A percentile compares a stretch with the other conserved stretches of the same genome.
Conservation (phyloP, 73 alveolate genomes). For the Tetrahymena borealis region DNA sequence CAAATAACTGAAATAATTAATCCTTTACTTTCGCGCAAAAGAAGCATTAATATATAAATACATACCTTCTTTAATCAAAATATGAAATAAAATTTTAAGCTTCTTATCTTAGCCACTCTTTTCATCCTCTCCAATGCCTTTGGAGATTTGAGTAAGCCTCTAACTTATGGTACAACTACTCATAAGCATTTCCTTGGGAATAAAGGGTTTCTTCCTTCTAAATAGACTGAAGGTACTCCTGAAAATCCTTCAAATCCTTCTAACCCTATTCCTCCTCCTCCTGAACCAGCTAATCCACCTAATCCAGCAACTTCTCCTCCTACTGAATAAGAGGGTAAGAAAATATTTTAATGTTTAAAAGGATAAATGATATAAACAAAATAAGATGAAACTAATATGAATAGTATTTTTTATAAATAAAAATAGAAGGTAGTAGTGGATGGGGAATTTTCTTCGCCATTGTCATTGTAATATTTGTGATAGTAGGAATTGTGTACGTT, state of each 20-base stretch:
- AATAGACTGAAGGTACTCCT: background rate
- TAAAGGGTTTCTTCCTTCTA: background rate
- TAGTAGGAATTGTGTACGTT: background rate
- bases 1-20: background rate
- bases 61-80: too few relatives aligned
- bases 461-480: background rate
- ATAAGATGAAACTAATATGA: too few relatives aligned
- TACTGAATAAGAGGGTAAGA: background rate
- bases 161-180: background rate
- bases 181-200: background rate
- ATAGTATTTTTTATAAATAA: too few relatives aligned
- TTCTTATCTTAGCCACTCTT: background rate
- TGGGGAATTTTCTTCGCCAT: background rate
- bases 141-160: background rate
- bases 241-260: background rate
- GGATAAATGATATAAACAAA: too few relatives aligned
- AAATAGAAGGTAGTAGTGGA: background rate
- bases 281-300: background rate
- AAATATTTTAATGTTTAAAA: too few relatives aligned
- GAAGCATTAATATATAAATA: too few relatives aligned
- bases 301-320: too few relatives aligned
- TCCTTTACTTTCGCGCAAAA: background rate
- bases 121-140: background rate
- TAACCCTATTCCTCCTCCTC: background rate
- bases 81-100: background rate